A percentile compares a stretch with the other conserved stretches of the same genome.
phyloP scores from a whole-genome alignment of 2,329 filamentous ascomycete species.

The Aspergillus uvarum region DNA sequence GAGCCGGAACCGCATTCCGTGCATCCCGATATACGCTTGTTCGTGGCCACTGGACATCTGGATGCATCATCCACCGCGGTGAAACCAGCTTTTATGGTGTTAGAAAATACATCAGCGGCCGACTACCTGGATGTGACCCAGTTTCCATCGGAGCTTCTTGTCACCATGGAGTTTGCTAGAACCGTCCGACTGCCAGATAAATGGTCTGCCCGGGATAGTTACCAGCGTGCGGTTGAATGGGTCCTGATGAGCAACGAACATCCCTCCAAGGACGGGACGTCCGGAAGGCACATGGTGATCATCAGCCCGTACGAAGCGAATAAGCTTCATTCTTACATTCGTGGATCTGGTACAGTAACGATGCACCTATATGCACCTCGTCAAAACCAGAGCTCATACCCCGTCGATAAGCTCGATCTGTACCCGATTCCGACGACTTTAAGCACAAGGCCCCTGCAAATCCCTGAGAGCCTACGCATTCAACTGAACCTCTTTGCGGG shows the following conservation, averaged over 20 bases:
- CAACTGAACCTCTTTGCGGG: conserved; percentile 68
- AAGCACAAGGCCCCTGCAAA: conserved; percentile 8
- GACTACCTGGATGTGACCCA: conserved; percentile 30
- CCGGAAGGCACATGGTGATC: conserved; percentile 46
- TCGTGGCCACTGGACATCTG: conserved; percentile 43
- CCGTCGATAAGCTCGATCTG: conserved; percentile 51
- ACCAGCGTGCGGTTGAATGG: conserved; percentile 57
- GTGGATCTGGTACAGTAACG: conserved; percentile 30
- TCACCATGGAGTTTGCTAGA: conserved; percentile 52
- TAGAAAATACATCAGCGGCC: conserved; percentile 45
- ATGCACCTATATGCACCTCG: conserved; percentile 57
- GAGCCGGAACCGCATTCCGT: conserved; percentile 45
- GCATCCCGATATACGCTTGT: conserved; percentile 44
- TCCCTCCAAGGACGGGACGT: neutral
- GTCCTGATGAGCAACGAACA: conserved; percentile 41
- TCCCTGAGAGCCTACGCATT: conserved; percentile 35
- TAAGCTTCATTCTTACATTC: conserved; percentile 46
- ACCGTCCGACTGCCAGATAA: conserved; percentile 41
- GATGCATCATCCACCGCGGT: conserved; percentile 34
- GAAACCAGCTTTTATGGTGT: conserved; percentile 47
- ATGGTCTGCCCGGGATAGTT: conserved; percentile 43
- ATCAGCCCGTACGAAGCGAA: conserved; percentile 64
- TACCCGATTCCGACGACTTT: conserved; percentile 38
- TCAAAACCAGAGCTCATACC: conserved; percentile 34
- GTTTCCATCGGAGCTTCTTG: conserved; percentile 46